phyloP scores from a whole-genome alignment of 2,329 filamentous ascomycete species.

The Penicillium aurantiogriseum region DNA sequence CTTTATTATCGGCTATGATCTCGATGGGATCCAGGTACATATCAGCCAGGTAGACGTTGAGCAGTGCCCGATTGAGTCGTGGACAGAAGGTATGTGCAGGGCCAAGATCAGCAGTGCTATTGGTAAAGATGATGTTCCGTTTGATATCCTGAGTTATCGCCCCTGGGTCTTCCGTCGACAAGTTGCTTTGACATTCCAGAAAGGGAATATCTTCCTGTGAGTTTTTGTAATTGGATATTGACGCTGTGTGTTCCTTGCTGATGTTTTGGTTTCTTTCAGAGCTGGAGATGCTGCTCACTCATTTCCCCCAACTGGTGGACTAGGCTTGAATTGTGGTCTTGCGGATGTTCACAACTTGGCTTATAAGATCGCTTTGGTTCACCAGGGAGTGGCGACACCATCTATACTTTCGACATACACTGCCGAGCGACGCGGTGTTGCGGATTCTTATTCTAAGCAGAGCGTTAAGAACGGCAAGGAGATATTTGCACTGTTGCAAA shows the following conservation, averaged over 20 bases:
- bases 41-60: constrained; percentile 47
- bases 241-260: accelerated
- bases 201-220: constrained; percentile 42
- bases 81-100: constrained; percentile 38
- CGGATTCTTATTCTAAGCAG: constrained; percentile 42
- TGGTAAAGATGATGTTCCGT: constrained; percentile 29
- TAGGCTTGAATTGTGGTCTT: constrained; percentile 56
- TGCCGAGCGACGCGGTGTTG: constrained; percentile 40
- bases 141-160: constrained; percentile 42
- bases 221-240: background rate
- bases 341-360: constrained; percentile 53
- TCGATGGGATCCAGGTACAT: constrained; percentile 43
- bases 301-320: constrained; percentile 54
- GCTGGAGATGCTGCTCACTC: constrained; percentile 58
- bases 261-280: constrained; percentile 1
- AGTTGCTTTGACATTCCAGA: constrained; percentile 40
- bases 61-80: constrained; percentile 37
- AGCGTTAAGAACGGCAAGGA: constrained; percentile 47
- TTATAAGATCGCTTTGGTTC: constrained; percentile 41
- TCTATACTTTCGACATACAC: constrained; percentile 41
- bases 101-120: constrained; percentile 33
- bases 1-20: constrained; percentile 47
- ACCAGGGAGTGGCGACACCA: constrained; percentile 29
- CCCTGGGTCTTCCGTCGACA: constrained; percentile 46
- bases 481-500: constrained; percentile 44